These are phyloP conservation scores for Talaromyces sp. DNA, from an alignment of 2,329 filamentous ascomycete genomes.

Conservation along the genomic window DNA sequence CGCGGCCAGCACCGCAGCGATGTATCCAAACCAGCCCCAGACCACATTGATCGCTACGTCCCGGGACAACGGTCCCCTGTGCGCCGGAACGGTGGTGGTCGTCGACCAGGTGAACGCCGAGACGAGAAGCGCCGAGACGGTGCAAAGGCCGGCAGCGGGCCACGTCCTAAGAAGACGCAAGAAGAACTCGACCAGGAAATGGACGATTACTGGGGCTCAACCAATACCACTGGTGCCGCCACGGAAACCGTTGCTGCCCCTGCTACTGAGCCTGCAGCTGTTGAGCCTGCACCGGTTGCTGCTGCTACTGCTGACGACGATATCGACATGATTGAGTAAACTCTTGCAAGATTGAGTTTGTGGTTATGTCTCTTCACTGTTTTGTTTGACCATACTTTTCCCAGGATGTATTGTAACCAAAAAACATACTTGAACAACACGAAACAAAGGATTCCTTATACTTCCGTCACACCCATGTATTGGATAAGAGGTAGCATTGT, in stretches of 20 bases:
- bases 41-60: conserved; percentile 73
- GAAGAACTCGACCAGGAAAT: conserved; percentile 95
- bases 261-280: conserved; percentile 17
- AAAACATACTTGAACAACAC: neutral
- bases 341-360: neutral
- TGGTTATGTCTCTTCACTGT: neutral
- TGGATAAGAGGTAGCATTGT: neutral
- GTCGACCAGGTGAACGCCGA: conserved; percentile 43
- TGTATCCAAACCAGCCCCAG: conserved; percentile 52
- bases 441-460: neutral
- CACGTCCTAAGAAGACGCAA: conserved; percentile 72
- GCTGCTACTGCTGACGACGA: conserved; percentile 46
- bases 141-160: conserved; percentile 37
- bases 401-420: neutral
- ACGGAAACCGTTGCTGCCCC: conserved; percentile 18
- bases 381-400: neutral
- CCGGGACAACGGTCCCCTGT: conserved; percentile 50
- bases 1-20: conserved; percentile 44
- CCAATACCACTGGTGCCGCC: conserved; percentile 30
- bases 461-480: neutral
- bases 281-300: conserved; percentile 18
- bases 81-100: conserved; percentile 39
- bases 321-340: conserved; percentile 65
- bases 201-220: conserved; percentile 77
- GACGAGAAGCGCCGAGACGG: conserved; percentile 29